Evolutionary conservation across 2,329 filamentous ascomycete species (phyloP).

Genomic region (Triangularia verruculosa): DNA sequence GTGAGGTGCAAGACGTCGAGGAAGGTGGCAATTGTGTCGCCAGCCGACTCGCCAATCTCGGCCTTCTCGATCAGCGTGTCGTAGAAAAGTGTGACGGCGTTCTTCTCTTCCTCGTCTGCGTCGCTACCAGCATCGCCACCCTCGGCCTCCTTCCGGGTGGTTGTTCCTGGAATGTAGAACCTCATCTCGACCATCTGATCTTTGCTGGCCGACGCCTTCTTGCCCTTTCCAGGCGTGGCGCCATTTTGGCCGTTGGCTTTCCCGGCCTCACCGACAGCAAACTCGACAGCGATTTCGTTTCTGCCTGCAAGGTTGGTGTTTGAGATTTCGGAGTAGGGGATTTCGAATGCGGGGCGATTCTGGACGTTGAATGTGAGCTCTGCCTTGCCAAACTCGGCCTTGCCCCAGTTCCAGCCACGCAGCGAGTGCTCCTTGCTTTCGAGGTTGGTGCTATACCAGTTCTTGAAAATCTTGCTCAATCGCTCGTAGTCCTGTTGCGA

Average conservation of each 20-base stretch:
- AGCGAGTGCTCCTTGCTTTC: slow-evolving; percentile 93
- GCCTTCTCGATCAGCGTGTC: slow-evolving; percentile 98
- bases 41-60: slow-evolving; percentile 98
- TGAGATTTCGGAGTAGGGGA: slow-evolving; percentile 94
- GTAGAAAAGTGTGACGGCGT: slow-evolving; percentile 95
- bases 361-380: slow-evolving; percentile 96
- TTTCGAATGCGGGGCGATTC: slow-evolving; percentile 92
- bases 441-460: slow-evolving; percentile 93
- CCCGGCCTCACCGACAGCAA: slow-evolving; percentile 72
- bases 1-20: slow-evolving; percentile 95
- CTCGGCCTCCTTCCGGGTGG: slow-evolving; percentile 71
- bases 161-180: slow-evolving; percentile 94
- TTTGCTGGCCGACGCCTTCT: slow-evolving; percentile 82
- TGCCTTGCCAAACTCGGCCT: slow-evolving; percentile 92
- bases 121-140: slow-evolving; percentile 71
- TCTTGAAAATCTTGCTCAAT: slow-evolving; percentile 88
- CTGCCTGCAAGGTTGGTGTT: slow-evolving; percentile 97
- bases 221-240: slow-evolving; percentile 72
- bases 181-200: slow-evolving; percentile 98
- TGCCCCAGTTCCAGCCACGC: slow-evolving; percentile 99
- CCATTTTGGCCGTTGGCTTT: slow-evolving; percentile 72
- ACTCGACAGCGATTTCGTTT: slow-evolving; percentile 96
- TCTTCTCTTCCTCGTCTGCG: slow-evolving; percentile 77
- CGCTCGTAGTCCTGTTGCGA: slow-evolving; percentile 75
- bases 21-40: slow-evolving; percentile 96